Evolutionary conservation across 495 filamentous ascomycete species (phyloP), one percentile per base, ranked within the genome.

Genomic region (Pyrenula aspistea): DNA sequence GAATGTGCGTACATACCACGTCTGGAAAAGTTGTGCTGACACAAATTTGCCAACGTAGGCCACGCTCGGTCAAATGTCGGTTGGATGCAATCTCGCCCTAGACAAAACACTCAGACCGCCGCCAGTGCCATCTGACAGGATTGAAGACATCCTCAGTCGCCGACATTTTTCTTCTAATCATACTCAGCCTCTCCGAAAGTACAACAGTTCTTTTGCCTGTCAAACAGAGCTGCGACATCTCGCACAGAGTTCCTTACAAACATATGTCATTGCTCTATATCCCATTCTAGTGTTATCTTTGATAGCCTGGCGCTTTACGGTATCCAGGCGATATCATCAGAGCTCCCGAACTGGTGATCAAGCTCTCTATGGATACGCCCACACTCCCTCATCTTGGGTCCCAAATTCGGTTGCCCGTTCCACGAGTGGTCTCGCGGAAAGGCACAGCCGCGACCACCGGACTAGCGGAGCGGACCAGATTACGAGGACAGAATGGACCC

Each of bases 371-470:
- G 15, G 31, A 42, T 4, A 4, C 15, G 4, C 31, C 31, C 31
- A 42, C 31, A 42, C 31, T 42, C 15, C 15, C 31, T 15, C 31
- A 42, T 42, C 8, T 42, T 42, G 31, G 31, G 31, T 42, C 31
- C 31, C 31, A 42, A 42, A 42, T 15, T 42, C 31, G 15, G 31
- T 42, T 42, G 31, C 31, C 31, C 31, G 31, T 42, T 8, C 31
- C 31, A 42, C 31, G 31, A 42, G 31, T 42, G 31, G 4, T 42
- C 31, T 42, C 31, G 15, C 31, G 31, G 31, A 42, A 63, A 24
- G 47, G 55, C 49, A 25, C 55, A 52, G 15, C 56, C 58, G 15
- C 51, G 58, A 53, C 58, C 57, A 2, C 49, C 56, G 11, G 58
- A 51, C 15, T 4, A 24, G 20, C 24, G 42, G 48, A 52, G 47